A percentile compares a stretch with the other conserved stretches of the same genome.
These are phyloP conservation scores for Sporothrix pseudoabietina DNA, from an alignment of 2,329 filamentous ascomycete species.

Conservation along the genomic window DNA sequence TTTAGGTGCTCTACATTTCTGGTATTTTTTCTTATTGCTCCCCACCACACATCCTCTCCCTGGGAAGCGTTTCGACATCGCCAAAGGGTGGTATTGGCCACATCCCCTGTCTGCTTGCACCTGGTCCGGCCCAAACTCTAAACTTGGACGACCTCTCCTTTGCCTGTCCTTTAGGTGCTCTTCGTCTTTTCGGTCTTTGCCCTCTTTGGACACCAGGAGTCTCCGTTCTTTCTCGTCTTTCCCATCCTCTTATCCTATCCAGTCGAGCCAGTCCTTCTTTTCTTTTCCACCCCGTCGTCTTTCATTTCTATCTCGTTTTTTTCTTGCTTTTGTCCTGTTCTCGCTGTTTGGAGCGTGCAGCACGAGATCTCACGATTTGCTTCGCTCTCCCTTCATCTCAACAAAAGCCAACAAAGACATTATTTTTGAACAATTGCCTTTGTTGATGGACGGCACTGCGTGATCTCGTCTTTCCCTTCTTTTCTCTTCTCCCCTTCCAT, in stretches of 20 bases:
- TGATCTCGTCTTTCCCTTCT: slow-evolving; percentile 10
- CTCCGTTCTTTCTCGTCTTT: not conserved
- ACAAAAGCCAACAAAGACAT: slow-evolving; percentile 5
- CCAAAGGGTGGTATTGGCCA: slow-evolving; percentile 13
- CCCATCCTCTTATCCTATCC: not conserved
- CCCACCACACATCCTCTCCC: not conserved
- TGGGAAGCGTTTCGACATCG: slow-evolving; percentile 10
- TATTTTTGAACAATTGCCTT: not conserved
- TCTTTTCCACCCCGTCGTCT: not conserved
- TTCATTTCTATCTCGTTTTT: not conserved
- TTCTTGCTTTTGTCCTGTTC: not conserved
- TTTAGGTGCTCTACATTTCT: not conserved
- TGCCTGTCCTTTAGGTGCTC: not conserved
- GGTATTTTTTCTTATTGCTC: not conserved
- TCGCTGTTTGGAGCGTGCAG: not conserved
- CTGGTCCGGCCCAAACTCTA: slow-evolving; percentile 11
- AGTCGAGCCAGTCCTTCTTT: not conserved
- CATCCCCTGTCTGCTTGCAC: slow-evolving; percentile 17
- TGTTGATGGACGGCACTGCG: slow-evolving; percentile 14
- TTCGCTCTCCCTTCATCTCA: slow-evolving; percentile 14
- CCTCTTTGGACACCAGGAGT: not conserved
- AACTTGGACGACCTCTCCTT: slow-evolving; percentile 3
- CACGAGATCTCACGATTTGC: slow-evolving; percentile 1
- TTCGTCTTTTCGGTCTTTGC: not conserved
- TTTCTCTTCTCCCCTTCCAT: slow-evolving; percentile 27